Evolutionary conservation across 176 grass and related monocot species (phyloP).

Genomic region (Triticum turgidum): DNA sequence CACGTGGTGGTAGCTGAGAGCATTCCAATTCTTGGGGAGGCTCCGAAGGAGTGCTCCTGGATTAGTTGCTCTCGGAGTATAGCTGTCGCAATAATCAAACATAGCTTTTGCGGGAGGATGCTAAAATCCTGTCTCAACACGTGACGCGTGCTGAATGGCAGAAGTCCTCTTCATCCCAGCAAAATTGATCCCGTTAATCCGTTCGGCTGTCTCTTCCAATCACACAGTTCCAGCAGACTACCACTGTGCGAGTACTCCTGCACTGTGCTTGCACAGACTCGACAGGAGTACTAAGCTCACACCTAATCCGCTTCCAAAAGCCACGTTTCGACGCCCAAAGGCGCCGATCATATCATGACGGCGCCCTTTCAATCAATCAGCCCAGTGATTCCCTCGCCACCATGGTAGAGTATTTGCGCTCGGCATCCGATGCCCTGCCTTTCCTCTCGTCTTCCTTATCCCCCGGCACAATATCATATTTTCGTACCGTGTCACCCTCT

Average conservation of each 20-base stretch:
- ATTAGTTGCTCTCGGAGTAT: too few species aligned
- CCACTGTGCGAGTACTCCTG: background rate
- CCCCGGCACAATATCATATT: background rate
- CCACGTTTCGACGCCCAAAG: slow-evolving; percentile 36
- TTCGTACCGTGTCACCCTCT: background rate
- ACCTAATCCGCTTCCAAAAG: slow-evolving; percentile 37
- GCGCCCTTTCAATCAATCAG: slow-evolving; percentile 21
- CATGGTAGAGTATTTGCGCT: slow-evolving; percentile 3
- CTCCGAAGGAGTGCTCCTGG: too few species aligned
- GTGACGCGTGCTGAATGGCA: too few species aligned
- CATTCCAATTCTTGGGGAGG: too few species aligned
- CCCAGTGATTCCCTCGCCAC: slow-evolving; percentile 39
- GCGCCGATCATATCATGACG: slow-evolving; percentile 23
- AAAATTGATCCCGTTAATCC: background rate
- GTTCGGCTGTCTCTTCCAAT: background rate
- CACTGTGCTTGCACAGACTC: background rate
- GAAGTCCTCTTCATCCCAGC: too few species aligned
- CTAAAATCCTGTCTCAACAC: too few species aligned
- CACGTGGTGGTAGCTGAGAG: too few species aligned
- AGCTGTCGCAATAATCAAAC: too few species aligned
- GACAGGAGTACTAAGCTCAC: background rate
- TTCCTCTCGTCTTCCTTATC: slow-evolving; percentile 15
- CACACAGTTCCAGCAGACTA: background rate
- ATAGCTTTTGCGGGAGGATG: too few species aligned
- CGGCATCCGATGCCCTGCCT: slow-evolving; percentile 7